Conservation (phyloP, 257 asterid species). For the Datura wrightii region DNA sequence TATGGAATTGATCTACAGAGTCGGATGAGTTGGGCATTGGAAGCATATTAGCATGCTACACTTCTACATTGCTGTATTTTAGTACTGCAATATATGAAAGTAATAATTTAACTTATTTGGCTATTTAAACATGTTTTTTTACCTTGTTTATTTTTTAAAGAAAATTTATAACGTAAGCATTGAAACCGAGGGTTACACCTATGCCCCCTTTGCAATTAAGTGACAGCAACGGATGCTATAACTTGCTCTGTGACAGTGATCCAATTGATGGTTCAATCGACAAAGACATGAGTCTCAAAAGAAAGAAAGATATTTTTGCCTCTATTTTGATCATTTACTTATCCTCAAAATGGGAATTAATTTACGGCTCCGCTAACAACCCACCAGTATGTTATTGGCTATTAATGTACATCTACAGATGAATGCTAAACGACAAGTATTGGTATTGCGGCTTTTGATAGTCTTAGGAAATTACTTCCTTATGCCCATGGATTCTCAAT, state of each 20-base stretch:
- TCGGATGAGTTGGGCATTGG: no score
- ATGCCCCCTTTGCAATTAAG: neutral
- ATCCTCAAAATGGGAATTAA: neutral
- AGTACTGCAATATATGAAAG: neutral
- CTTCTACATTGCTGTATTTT: neutral
- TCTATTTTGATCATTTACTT: neutral
- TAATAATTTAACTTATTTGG: neutral
- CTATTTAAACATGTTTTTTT: neutral
- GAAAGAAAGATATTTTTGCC: conserved; percentile 3
- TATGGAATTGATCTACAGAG: no score
- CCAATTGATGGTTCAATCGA: neutral
- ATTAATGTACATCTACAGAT: neutral
- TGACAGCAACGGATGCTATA: neutral
- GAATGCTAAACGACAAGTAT: neutral
- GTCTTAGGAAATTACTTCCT: neutral
- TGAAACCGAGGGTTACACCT: neutral
- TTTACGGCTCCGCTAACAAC: neutral
- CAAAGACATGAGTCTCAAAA: neutral
- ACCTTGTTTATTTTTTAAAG: no score
- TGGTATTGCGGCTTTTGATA: neutral
- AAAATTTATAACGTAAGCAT: neutral
- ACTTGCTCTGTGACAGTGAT: neutral
- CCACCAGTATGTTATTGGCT: neutral
- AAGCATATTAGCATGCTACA: no score
- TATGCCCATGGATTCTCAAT: neutral